phyloP scores from a whole-genome alignment of 192 early-diverging fungal species.

The Jimgerdemannia flammicorona region DNA sequence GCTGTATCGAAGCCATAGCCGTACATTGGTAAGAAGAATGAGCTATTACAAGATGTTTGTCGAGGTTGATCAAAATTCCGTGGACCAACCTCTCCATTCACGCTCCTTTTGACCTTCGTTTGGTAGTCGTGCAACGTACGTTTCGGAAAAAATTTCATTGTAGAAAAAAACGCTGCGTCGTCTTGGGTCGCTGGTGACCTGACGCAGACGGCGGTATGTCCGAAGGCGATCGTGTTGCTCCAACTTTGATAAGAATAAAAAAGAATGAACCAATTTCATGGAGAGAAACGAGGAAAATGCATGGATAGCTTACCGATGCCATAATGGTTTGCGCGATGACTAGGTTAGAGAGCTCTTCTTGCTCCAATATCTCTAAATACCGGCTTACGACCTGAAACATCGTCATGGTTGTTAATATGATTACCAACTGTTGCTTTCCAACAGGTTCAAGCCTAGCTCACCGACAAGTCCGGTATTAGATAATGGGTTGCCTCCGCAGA shows the following conservation, averaged over 20 bases:
- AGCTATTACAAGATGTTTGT: no score
- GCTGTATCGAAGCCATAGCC: constrained; percentile 20
- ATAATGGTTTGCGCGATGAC: constrained; percentile 66
- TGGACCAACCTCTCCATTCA: constrained; percentile 34
- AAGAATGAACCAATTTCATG: background rate
- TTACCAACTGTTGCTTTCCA: no score
- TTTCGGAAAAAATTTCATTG: constrained; percentile 60
- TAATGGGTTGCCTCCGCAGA: constrained; percentile 32
- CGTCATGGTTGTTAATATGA: background rate
- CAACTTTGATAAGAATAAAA: constrained; percentile 27
- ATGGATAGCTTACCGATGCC: constrained; percentile 37
- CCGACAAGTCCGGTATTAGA: constrained; percentile 50
- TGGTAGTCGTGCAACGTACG: constrained; percentile 25
- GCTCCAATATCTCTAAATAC: constrained; percentile 70
- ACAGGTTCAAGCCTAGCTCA: constrained; percentile 7
- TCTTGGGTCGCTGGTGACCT: constrained; percentile 50
- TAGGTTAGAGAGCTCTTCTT: constrained; percentile 57
- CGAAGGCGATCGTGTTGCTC: constrained; percentile 58
- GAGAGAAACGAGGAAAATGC: background rate
- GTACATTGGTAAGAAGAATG: no score
- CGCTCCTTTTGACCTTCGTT: constrained; percentile 35
- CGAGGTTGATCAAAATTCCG: no score
- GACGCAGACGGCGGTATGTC: constrained; percentile 59
- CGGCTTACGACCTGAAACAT: constrained; percentile 37
- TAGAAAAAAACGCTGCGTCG: constrained; percentile 61